Percentiles rank a stretch among this genome's conserved stretches.
Evolutionary conservation across 2,329 filamentous ascomycete species (phyloP).

Genomic region (Fonsecaea pugnacius): DNA sequence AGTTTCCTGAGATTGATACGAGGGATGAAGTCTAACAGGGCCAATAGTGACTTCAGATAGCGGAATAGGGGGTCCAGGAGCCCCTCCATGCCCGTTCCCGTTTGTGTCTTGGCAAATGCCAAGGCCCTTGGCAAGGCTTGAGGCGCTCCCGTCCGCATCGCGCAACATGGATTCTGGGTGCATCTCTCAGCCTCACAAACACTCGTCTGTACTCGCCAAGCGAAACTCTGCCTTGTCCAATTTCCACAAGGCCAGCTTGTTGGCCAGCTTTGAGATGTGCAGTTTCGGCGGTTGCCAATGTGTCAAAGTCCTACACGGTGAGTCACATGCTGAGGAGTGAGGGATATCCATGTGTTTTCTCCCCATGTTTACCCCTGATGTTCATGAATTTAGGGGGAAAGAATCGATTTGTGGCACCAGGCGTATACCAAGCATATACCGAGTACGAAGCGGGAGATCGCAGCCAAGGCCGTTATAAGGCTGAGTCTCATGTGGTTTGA

Average conservation of each 20-base stretch:
- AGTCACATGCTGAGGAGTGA: background rate
- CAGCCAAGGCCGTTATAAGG: background rate
- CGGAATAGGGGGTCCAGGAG: background rate
- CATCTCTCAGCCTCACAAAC: background rate
- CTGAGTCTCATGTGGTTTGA: background rate
- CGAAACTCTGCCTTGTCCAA: slow-evolving; percentile 1
- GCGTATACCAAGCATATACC: too few species aligned
- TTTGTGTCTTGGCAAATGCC: background rate
- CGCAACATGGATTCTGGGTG: background rate
- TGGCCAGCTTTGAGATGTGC: background rate
- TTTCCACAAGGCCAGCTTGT: background rate
- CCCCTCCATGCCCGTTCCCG: background rate
- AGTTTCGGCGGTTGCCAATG: background rate
- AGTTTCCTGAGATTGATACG: background rate
- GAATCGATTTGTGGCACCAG: background rate
- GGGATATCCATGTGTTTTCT: background rate
- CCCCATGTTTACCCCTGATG: background rate
- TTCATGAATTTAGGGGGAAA: background rate
- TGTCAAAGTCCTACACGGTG: background rate
- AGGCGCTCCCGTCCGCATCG: background rate
- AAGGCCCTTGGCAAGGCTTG: background rate
- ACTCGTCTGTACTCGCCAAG: background rate
- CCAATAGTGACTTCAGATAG: background rate
- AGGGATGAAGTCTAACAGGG: background rate
- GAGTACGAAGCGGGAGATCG: background rate